A percentile compares a stretch with the other conserved stretches of the same genome.
Conservation (phyloP, 768 basidiomycete genomes). For the Hypsizygus marmoreus region DNA sequence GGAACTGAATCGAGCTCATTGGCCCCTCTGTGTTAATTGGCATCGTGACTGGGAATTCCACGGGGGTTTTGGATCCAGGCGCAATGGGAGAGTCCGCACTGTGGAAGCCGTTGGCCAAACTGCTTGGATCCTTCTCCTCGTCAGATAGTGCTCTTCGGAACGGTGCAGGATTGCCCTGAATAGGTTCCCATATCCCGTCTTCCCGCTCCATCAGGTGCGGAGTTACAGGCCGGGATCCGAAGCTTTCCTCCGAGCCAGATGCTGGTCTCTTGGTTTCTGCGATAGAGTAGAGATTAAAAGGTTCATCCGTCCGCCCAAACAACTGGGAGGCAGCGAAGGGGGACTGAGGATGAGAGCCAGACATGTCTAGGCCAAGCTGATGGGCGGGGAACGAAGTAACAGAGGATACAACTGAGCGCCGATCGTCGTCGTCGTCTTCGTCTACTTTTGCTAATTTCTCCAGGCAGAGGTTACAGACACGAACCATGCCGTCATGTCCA, state of each 20-base stretch:
- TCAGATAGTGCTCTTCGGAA: conserved; percentile 76
- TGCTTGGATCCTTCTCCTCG: conserved; percentile 66
- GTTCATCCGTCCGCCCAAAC: conserved; percentile 76
- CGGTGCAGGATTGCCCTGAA: conserved; percentile 64
- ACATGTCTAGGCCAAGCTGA: conserved; percentile 59
- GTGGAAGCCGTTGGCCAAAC: conserved; percentile 41
- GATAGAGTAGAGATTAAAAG: conserved; percentile 81
- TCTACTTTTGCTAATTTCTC: conserved; percentile 87
- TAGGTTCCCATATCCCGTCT: conserved; percentile 47
- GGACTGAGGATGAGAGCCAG: conserved; percentile 65
- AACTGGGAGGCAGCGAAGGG: conserved; percentile 88
- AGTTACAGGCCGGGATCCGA: conserved; percentile 52
- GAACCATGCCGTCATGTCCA: conserved; percentile 92
- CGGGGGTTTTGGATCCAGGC: conserved; percentile 49
- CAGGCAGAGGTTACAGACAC: conserved; percentile 95
- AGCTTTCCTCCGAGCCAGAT: conserved; percentile 57
- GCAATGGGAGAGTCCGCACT: conserved; percentile 45
- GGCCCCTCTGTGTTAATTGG: conserved; percentile 53
- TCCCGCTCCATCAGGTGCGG: conserved; percentile 44
- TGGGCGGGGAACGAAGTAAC: conserved; percentile 75
- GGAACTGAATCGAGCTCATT: conserved; percentile 80
- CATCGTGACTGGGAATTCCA: conserved; percentile 58
- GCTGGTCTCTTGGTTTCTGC: conserved; percentile 67
- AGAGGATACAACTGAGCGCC: conserved; percentile 77
- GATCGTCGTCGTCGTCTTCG: conserved; percentile 89